Percentiles rank a stretch among this genome's conserved stretches.
phyloP scores from a whole-genome alignment of 495 filamentous ascomycete genomes.

The Symbiotaphrina buchneri region DNA sequence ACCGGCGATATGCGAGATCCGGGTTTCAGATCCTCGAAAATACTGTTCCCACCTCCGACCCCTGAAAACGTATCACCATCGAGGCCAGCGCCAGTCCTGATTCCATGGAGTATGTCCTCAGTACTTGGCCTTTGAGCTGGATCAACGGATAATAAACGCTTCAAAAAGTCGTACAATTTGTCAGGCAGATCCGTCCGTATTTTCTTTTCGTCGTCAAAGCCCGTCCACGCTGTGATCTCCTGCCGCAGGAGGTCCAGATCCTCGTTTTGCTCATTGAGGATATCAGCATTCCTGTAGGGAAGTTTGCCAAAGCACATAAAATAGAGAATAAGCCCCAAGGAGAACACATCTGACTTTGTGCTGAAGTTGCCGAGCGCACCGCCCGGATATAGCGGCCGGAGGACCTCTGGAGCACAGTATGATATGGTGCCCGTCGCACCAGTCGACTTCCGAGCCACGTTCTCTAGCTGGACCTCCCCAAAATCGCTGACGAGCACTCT shows the following conservation, averaged over 20 bases:
- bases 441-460: conserved; percentile 60
- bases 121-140: conserved; percentile 62
- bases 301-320: conserved; percentile 88
- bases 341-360: conserved; percentile 90
- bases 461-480: conserved; percentile 75
- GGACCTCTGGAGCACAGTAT: conserved; percentile 89
- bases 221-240: conserved; percentile 73
- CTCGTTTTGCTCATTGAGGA: conserved; percentile 75
- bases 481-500: conserved; percentile 89
- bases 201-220: conserved; percentile 49
- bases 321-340: conserved; percentile 91
- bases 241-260: conserved; percentile 73
- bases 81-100: conserved; percentile 44
- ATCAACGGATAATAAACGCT: conserved; percentile 55
- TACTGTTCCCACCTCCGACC: conserved; percentile 8
- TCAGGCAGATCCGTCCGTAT: conserved; percentile 67
- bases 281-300: conserved; percentile 65
- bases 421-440: conserved; percentile 92
- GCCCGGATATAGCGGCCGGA: conserved; percentile 37
- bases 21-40: conserved; percentile 27
- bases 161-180: conserved; percentile 65
- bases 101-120: conserved; percentile 63
- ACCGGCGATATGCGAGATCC: conserved; percentile 33
- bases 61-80: too few relatives aligned
- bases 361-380: conserved; percentile 81